A percentile compares a stretch with the other conserved stretches of the same genome.
Evolutionary conservation across 179 eudicot species (phyloP).

Genomic region (Silene coronaria): DNA sequence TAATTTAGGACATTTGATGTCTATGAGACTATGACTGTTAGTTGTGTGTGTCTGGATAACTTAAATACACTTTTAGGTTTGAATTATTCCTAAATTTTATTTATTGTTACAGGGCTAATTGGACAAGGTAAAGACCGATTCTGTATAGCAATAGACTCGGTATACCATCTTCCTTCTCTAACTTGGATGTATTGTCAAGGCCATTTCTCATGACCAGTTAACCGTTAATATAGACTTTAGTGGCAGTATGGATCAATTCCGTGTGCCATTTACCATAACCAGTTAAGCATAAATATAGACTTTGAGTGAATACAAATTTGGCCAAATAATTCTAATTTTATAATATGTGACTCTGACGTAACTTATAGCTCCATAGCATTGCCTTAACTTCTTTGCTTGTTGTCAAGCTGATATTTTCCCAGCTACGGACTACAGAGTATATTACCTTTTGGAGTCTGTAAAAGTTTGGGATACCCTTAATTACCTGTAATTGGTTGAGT

Average conservation of each 20-base stretch:
- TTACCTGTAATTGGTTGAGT: background rate
- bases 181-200: background rate
- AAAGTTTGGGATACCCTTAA: background rate
- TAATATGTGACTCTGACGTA: background rate
- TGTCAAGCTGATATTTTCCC: background rate
- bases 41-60: background rate
- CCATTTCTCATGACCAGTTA: background rate
- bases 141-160: conserved; percentile 82
- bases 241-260: background rate
- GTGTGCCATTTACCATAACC: background rate
- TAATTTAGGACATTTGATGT: background rate
- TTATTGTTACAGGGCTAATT: conserved; percentile 44
- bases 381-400: background rate
- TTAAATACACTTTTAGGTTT: background rate
- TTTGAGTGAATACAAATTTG: background rate
- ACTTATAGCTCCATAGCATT: background rate
- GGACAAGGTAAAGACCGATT: conserved; percentile 60
- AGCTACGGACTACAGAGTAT: background rate
- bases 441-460: background rate
- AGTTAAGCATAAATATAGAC: background rate
- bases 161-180: conserved; percentile 23
- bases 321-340: background rate
- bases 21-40: background rate
- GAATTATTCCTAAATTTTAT: background rate
- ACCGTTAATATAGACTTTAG: background rate